A percentile compares a stretch with the other conserved stretches of the same genome.
Evolutionary conservation across 2,329 filamentous ascomycete species (phyloP).

Genomic region (Hymenoscyphus infarciens): DNA sequence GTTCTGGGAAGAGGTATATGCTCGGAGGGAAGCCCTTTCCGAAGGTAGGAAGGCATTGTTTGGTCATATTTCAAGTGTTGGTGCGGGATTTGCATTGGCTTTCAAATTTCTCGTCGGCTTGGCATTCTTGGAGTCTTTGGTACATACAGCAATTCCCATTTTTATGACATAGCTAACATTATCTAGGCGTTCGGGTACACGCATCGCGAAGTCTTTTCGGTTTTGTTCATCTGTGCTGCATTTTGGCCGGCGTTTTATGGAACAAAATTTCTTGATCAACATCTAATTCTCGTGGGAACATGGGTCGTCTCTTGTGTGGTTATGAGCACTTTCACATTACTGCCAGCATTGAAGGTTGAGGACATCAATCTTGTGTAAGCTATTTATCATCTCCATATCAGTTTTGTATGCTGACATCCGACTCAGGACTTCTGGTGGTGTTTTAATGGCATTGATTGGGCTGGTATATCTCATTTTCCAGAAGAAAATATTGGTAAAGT

Average conservation of each 20-base stretch:
- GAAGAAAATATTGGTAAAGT: conserved; percentile 41
- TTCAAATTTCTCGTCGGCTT: conserved; percentile 67
- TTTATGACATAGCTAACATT: conserved; percentile 18
- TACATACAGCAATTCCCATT: conserved; percentile 40
- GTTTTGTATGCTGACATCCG: conserved; percentile 4
- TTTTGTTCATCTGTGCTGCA: conserved; percentile 70
- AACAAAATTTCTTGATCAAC: conserved; percentile 62
- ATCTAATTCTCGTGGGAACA: conserved; percentile 59
- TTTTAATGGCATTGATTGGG: conserved; percentile 73
- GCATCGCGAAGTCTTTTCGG: conserved; percentile 79
- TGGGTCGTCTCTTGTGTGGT: conserved; percentile 75
- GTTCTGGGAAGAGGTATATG: conserved; percentile 96
- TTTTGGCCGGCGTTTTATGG: conserved; percentile 80
- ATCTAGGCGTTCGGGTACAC: conserved; percentile 87
- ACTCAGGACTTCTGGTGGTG: conserved; percentile 66
- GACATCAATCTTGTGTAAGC: conserved; percentile 69
- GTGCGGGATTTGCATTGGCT: conserved; percentile 54
- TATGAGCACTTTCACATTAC: conserved; percentile 88
- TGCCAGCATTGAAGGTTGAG: conserved; percentile 84
- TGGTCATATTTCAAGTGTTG: conserved; percentile 59
- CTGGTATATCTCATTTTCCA: conserved; percentile 78
- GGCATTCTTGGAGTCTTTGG: conserved; percentile 73
- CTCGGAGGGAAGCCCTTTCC: conserved; percentile 64
- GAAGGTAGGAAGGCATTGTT: conserved; percentile 68
- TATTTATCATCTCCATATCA: not conserved